Evolutionary conservation across 768 basidiomycete genomes (phyloP).

Genomic region (Pleurotus djamor): DNA sequence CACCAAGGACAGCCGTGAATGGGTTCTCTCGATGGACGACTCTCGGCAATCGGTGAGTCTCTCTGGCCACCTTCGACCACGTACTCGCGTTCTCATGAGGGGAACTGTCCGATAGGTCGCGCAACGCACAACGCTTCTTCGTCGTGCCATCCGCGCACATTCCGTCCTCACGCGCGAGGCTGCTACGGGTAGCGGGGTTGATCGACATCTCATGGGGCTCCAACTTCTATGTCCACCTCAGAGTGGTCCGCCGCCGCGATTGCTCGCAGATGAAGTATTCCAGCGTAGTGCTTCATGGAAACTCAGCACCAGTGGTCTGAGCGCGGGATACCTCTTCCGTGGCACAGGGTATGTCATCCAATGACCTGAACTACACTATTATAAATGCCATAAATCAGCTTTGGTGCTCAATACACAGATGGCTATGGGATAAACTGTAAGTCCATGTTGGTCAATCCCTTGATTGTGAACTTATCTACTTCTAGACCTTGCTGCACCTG

Average conservation of each 20-base stretch:
- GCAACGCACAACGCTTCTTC: slow-evolving; percentile 48
- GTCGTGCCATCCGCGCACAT: slow-evolving; percentile 70
- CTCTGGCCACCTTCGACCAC: too few species aligned
- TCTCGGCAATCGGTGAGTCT: slow-evolving; percentile 37
- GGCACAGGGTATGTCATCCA: slow-evolving; percentile 70
- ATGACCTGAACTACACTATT: not conserved
- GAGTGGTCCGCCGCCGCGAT: slow-evolving; percentile 50
- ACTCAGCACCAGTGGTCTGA: slow-evolving; percentile 86
- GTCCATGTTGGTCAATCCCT: slow-evolving; percentile 21
- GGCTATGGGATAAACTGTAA: slow-evolving; percentile 95
- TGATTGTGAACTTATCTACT: not conserved
- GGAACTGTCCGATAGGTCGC: slow-evolving; percentile 23
- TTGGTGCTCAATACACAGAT: slow-evolving; percentile 78
- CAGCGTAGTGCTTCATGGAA: slow-evolving; percentile 79
- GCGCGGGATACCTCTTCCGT: slow-evolving; percentile 80
- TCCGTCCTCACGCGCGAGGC: slow-evolving; percentile 72
- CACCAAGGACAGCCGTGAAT: slow-evolving; percentile 69
- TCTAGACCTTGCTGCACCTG: slow-evolving; percentile 76
- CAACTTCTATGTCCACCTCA: slow-evolving; percentile 56
- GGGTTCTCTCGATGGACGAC: slow-evolving; percentile 75
- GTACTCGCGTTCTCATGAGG: not conserved
- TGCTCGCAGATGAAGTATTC: slow-evolving; percentile 83
- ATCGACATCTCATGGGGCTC: slow-evolving; percentile 89
- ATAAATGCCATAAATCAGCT: slow-evolving; percentile 32
- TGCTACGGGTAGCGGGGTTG: slow-evolving; percentile 80